Base-by-base conservation (phyloP, 202 grass and related monocot species). In the Musa balbisiana region DNA sequence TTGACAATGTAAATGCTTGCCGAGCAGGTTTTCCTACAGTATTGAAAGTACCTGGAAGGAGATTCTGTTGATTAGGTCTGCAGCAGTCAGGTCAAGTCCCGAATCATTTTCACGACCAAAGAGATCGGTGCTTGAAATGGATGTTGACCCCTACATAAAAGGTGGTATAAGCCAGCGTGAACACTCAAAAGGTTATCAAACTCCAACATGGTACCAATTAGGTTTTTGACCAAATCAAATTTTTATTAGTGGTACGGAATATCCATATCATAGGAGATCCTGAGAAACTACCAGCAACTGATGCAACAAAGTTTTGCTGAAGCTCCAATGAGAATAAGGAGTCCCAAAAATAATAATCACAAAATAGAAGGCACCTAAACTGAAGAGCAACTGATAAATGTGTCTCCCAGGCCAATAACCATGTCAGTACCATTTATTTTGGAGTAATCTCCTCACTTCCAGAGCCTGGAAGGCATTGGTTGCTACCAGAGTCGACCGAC, bases 41-140 rank as follows among this genome's bases (percentile, higher is more conserved):
- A 70, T 21, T 52, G 2, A 14, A 52, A 24, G 9, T 80, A 99
- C 96, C 91, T 99, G 89, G 83, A 99, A 92, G 62, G 96, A 99
- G 62, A 99, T 81, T 76, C 85, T 80, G 58, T 95, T 90, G 33
- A 95, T 90, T 49, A 99, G 83, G 67, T 99, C 89, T 51, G 91
- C 67, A 81, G 96, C 89, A 84, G 20, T 83, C 25, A 95, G 21
- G 73, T 92, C 91, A 19, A 80, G 51, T 55, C 77, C 78, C 53
- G 89, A 77, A 73, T 88, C 87, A 29, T 23, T 43, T 13, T 69
- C 83, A 50, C 73, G 80, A 64, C 96, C 91, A 89, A 99, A 99
- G 55, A 99, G 76, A 83, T 99, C 96, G 74, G 96, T 89, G 82
- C 96, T 99, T 67, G 96, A 99, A 83, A 99, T 99, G 74, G 96